Evolutionary conservation across 106 monocot species (phyloP), one percentile per base, ranked within the genome.

Genomic region (Posidonia australis): DNA sequence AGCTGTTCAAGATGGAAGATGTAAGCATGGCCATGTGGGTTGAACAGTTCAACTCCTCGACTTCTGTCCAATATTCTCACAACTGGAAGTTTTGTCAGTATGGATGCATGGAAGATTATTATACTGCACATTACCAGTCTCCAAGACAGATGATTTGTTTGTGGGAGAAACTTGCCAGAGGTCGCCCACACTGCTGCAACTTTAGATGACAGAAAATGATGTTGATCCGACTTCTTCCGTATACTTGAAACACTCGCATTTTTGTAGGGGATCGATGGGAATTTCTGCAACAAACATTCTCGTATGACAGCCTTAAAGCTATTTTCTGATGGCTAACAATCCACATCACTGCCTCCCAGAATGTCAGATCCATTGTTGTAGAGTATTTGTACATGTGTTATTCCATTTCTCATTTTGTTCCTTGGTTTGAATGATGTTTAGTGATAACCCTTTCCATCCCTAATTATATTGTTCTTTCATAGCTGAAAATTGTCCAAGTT

Each of bases 11-110:
- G 81, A 96, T 96, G 96, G 96, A 96, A 67, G 96, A 96, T 76
- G 96, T 96, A 29, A 96, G 96, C 90, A 90, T 96, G 90, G 96
- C 90, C 16, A 78, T 96, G 84, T 96, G 96, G 96, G 90, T 96
- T 2, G 90, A 96, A 59, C 80, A 90, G 70, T 90, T 82, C 68
- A 96, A 96, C 57, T 49, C 68, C 51, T 67, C 80, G 1, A 56
- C 63, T 2, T 16, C 76, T 0, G 84, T 96, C 19, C 77, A 77
- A 46, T 96, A 96, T 54, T 69, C 71, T 1, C 96, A 96, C 82
- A 87, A 72, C 64, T 87, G 78, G 90, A 86, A 73, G 29, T 96
- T 90, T 66, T 96, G 96, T 54, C 96, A 96, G 45, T 87, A 82
- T 61, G 96, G 96, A 5, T 96, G 96, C 79, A 73, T 90, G 44